Evolutionary conservation across 2,329 filamentous ascomycete species (phyloP), one percentile per base, ranked within the genome.

Genomic region (Cytospora leucostoma): DNA sequence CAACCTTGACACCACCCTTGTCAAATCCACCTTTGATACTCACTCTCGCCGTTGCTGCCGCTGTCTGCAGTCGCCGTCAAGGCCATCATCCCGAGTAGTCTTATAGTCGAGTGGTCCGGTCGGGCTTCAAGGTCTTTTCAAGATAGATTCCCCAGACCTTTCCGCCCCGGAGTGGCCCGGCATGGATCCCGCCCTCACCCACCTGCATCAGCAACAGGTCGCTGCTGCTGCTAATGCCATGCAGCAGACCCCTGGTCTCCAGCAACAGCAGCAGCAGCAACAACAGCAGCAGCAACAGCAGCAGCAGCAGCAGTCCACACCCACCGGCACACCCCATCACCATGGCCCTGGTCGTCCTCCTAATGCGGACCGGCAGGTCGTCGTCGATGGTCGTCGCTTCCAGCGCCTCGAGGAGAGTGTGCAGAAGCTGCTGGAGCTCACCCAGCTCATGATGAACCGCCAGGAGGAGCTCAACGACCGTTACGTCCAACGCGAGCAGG

Each of bases 361-460:
- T 17, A 66, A 64, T 17, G 55, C 53, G 0, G 62, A 66, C 34
- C 63, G 59, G 21, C 65, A 66, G 47, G 34, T 66, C 15, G 27
- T 65, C n/a, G 13, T 66, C 33, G 65, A 66, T 19, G 63, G 55
- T 1, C 65, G 63, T 21, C 65, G 65, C 44, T 66, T 66, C 52
- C 62, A 65, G 63, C 63, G 63, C 7, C 65, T 66, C 47, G 65
- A 66, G 63, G 59, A 64, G 19, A 65, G 40, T 7, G 65, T 66
- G 7, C 35, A 35, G 38, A 66, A 65, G 49, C 63, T 66, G 34
- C 63, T 66, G 33, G 65, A 66, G 59, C 56, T 66, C n/a, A 66
- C 65, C n/a, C 65, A 66, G 59, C 65, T 66, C 53, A 66, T 66
- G 65, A 64, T 66, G 62, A 66, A 66, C 59, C 65, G 65, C 38